Evolutionary conservation across 2,329 filamentous ascomycete genomes (phyloP).

Genomic region (Ciborinia camelliae): DNA sequence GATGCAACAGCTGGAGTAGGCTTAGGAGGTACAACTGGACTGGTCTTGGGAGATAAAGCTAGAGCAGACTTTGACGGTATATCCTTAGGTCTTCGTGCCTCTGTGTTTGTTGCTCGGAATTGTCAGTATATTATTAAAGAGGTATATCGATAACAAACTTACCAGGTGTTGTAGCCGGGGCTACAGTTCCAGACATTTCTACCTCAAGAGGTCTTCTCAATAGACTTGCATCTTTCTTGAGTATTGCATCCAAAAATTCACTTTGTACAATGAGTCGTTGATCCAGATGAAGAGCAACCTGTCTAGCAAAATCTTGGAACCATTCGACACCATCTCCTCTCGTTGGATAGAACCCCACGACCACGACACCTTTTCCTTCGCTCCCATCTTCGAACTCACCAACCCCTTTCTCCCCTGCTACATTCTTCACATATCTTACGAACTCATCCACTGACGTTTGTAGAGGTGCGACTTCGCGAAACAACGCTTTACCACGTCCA

Average conservation of each 20-base stretch:
- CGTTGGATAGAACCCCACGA: constrained; percentile 68
- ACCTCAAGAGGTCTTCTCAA: constrained; percentile 66
- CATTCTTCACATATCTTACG: constrained; percentile 69
- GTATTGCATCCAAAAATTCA: constrained; percentile 86
- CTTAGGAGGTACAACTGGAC: not conserved
- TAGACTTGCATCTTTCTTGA: constrained; percentile 71
- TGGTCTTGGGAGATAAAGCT: constrained; percentile 12
- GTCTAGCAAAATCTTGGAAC: constrained; percentile 65
- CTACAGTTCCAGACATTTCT: constrained; percentile 37
- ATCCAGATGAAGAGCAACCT: constrained; percentile 68
- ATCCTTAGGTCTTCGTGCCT: not conserved
- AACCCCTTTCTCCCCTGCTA: constrained; percentile 70
- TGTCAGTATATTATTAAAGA: constrained; percentile 3
- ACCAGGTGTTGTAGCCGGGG: constrained; percentile 35
- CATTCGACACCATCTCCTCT: constrained; percentile 55
- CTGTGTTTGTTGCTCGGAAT: constrained; percentile 23
- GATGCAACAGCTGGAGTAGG: constrained; percentile 12
- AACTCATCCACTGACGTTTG: constrained; percentile 72
- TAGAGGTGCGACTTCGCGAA: constrained; percentile 58
- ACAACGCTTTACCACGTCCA: constrained; percentile 77
- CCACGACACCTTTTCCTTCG: constrained; percentile 68
- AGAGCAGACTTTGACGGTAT: not conserved
- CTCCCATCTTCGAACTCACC: constrained; percentile 62
- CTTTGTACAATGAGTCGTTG: constrained; percentile 84
- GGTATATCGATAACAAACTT: constrained; percentile 14